Base-by-base conservation (phyloP, 2,329 filamentous ascomycete species). In the Aspergillus nomiae region DNA sequence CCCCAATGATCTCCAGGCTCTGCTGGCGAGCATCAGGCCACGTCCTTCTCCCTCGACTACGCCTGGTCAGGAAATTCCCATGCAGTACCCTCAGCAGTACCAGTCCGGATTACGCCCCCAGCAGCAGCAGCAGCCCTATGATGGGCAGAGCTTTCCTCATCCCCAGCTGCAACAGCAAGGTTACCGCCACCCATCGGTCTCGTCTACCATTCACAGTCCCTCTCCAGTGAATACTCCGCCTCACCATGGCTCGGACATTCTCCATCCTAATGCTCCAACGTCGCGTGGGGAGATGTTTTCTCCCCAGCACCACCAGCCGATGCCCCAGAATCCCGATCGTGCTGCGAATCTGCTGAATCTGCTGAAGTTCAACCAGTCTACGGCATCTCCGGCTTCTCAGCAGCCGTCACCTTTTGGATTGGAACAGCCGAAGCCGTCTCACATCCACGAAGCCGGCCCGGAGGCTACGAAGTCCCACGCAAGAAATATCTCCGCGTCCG, bases 261-360 rank as follows among this genome's bases (percentile, higher is more conserved):
- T 88, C 73, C 88, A 86, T 71, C 86, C 87, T 11, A 85, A 82
- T 65, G 74, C 78, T 64, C 66, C 79, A 56, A 82, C 84, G 61
- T 77, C 78, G 38, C 75, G 75, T 54, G 76, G 78, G 69, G 74
- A 79, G 71, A 64, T 79, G 79, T 76, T 78, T 75, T 67, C 77
- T 75, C 45, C 45, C 45, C 63, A 76, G 76, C 72, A 74, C 74
- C 62, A 78, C 75, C 71, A 75, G 73, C 63, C 75, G 69, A 69
- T 77, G 65, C 68, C 73, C 26, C 68, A 72, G 51, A 82, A 80
- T 63, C 74, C 78, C 56, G 82, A 83, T 61, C 82, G 84, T 64
- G 84, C 85, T 19, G 82, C 83, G 65, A 87, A 85, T 70, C 76
- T 91, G 67, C 81, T 91, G 63, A 90, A 86, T 71, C 76, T 91